Evolutionary conservation across 257 asterid genomes (phyloP).

Genomic region (Pogostemon cablin): DNA sequence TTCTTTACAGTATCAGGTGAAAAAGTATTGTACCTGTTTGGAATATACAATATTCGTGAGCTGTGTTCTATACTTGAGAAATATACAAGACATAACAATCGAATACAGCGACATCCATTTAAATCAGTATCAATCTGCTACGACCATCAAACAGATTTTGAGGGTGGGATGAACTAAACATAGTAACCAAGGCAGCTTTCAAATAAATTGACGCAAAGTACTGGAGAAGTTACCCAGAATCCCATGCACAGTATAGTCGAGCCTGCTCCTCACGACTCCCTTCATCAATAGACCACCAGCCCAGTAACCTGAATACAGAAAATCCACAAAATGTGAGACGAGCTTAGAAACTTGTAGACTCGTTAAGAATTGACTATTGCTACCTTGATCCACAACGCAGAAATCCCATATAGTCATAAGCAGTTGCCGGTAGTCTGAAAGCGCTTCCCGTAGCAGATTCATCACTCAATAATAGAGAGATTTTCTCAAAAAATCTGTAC

Average conservation of each 20-base stretch:
- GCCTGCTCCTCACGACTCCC: conserved; percentile 95
- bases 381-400: conserved; percentile 88
- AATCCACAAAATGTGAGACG: conserved; percentile 18
- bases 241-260: conserved; percentile 64
- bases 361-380: conserved; percentile 19
- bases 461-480: conserved; percentile 38
- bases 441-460: conserved; percentile 55
- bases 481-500: conserved; percentile 62
- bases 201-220: neutral
- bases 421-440: conserved; percentile 56
- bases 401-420: conserved; percentile 75
- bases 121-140: no score
- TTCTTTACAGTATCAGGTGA: conserved; percentile 82
- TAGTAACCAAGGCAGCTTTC: neutral
- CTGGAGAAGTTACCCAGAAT: conserved; percentile 63
- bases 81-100: no score
- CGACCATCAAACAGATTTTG: neutral
- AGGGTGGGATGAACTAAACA: conserved; percentile 1
- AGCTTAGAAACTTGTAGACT: conserved; percentile 13
- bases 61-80: neutral
- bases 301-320: conserved; percentile 63
- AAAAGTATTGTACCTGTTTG: conserved; percentile 76
- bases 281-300: conserved; percentile 99
- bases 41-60: conserved; percentile 23
- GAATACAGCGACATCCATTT: no score